Evolutionary conservation across 768 basidiomycete species (phyloP).

Genomic region (Scleroderma citrinum): DNA sequence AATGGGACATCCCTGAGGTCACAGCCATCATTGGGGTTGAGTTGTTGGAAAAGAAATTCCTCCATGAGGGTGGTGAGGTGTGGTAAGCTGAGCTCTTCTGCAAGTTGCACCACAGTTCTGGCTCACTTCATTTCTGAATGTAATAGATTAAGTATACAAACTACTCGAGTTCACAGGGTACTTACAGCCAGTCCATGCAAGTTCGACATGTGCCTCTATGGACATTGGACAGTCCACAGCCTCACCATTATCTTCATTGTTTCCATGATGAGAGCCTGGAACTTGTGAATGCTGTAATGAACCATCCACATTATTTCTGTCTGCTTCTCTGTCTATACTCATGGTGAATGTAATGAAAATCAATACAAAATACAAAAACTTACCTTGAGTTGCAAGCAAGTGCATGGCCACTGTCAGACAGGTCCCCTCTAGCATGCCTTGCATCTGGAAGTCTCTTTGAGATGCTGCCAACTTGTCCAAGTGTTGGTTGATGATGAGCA

Average conservation of each 20-base stretch:
- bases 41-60: constrained; percentile 3
- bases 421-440: constrained; percentile 2
- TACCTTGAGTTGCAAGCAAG: not conserved
- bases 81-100: constrained; percentile 23
- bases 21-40: not conserved
- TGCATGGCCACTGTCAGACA: not conserved
- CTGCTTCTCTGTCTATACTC: not conserved
- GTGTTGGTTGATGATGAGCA: constrained; percentile 21
- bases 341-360: not conserved
- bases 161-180: constrained; percentile 11
- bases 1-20: no score
- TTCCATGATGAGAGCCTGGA: not conserved
- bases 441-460: not conserved
- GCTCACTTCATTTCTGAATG: not conserved
- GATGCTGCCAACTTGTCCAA: constrained; percentile 9
- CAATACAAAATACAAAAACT: not conserved
- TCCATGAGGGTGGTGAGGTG: constrained; percentile 18
- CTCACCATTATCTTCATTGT: not conserved
- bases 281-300: no score
- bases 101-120: constrained; percentile 16
- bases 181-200: constrained; percentile 28
- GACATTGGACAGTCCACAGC: not conserved
- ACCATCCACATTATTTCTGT: not conserved
- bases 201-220: not conserved
- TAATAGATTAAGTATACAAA: not conserved